Percentiles rank a stretch among this genome's conserved stretches.
phyloP scores from a whole-genome alignment of 73 alveolate genomes.

The Tetrahymena malaccensis region DNA sequence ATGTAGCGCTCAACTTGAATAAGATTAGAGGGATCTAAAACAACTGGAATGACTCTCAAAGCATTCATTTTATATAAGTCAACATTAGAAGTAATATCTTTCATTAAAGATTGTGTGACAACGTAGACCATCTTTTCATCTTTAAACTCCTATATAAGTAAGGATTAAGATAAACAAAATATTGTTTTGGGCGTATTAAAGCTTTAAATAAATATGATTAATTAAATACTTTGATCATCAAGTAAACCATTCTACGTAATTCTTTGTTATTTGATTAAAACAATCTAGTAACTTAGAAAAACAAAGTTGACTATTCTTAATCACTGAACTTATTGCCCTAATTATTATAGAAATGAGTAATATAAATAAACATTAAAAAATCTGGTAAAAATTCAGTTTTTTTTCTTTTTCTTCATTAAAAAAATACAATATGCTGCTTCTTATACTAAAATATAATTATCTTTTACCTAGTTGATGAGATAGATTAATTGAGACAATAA shows the following conservation, averaged over 20 bases:
- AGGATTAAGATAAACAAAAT: not conserved
- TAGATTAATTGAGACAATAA: constrained; percentile 22
- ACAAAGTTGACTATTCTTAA: constrained; percentile 8
- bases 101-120: constrained; percentile 16
- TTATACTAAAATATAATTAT: not conserved
- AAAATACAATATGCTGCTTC: not conserved
- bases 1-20: constrained; percentile 27
- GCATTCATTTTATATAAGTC: constrained; percentile 38
- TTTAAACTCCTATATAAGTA: constrained; percentile 40
- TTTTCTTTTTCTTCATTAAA: not conserved
- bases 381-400: not conserved
- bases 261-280: constrained; percentile 26
- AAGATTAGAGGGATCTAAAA: constrained; percentile 16
- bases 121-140: constrained; percentile 30
- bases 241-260: constrained; percentile 34
- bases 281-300: constrained; percentile 21
- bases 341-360: not conserved
- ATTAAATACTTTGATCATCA: constrained; percentile 24
- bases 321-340: constrained; percentile 19
- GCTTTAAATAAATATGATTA: too few relatives aligned
- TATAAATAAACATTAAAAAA: not conserved
- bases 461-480: constrained; percentile 9
- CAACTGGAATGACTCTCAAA: constrained; percentile 19
- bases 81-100: constrained; percentile 25
- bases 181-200: too few relatives aligned